Evolutionary conservation across 768 basidiomycete genomes (phyloP).

Genomic region (Hydnomerulius pinastri): DNA sequence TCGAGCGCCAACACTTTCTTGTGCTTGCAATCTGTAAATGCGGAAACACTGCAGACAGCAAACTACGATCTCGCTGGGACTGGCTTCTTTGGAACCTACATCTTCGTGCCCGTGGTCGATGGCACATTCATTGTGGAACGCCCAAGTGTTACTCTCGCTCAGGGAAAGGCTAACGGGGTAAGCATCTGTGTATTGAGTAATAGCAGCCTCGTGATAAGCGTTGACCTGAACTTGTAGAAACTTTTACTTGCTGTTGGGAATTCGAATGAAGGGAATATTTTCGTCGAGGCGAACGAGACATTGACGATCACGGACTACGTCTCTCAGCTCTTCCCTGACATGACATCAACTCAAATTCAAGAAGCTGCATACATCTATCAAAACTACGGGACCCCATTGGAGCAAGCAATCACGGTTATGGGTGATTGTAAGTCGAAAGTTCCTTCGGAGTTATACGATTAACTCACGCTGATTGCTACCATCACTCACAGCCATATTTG

Average conservation of each 20-base stretch:
- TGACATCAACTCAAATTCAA: conserved; percentile 28
- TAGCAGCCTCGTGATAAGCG: background rate
- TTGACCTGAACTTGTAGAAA: conserved; percentile 16
- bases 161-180: conserved; percentile 47
- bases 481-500: conserved; percentile 31
- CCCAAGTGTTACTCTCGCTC: conserved; percentile 39
- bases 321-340: conserved; percentile 42
- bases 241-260: conserved; percentile 30
- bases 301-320: conserved; percentile 20
- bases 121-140: conserved; percentile 46
- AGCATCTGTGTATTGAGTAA: no score
- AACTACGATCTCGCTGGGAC: conserved; percentile 34
- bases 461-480: background rate
- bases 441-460: no score
- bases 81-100: conserved; percentile 41
- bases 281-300: conserved; percentile 28
- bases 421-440: conserved; percentile 41
- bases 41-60: conserved; percentile 30
- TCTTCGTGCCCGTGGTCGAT: conserved; percentile 49
- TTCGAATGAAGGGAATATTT: conserved; percentile 32
- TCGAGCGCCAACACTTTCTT: conserved; percentile 34
- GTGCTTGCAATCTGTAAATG: conserved; percentile 42
- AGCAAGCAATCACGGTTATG: conserved; percentile 38
- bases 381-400: conserved; percentile 30
- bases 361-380: conserved; percentile 31